Evolutionary conservation across 2,329 filamentous ascomycete species (phyloP).

Genomic region (Cladosporium halotolerans): DNA sequence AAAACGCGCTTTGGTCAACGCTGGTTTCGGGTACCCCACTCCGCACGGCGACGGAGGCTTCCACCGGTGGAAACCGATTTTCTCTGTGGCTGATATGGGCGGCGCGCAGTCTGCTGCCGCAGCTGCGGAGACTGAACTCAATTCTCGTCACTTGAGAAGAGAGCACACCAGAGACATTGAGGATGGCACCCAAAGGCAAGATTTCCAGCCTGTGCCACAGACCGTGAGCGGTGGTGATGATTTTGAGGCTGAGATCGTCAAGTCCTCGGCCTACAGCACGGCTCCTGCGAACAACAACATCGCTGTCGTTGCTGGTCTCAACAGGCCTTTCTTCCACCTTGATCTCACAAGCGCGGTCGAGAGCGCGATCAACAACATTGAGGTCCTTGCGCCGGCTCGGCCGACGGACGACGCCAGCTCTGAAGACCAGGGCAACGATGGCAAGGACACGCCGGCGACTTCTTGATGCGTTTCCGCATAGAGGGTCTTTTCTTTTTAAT

Average conservation of each 20-base stretch:
- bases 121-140: conserved; percentile 57
- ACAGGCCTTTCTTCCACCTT: conserved; percentile 87
- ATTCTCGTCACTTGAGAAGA: conserved; percentile 41
- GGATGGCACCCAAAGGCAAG: conserved; percentile 17
- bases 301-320: conserved; percentile 75
- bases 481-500: neutral
- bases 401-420: neutral
- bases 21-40: conserved; percentile 80
- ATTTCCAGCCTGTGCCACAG: conserved; percentile 20
- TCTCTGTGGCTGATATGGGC: conserved; percentile 82
- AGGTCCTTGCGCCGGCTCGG: conserved; percentile 30
- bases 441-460: neutral
- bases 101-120: conserved; percentile 64
- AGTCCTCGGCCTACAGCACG: conserved; percentile 44
- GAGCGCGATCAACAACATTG: conserved; percentile 74
- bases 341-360: conserved; percentile 86
- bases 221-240: conserved; percentile 16
- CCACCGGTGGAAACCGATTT: conserved; percentile 86
- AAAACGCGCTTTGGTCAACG: conserved; percentile 78
- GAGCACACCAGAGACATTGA: conserved; percentile 29
- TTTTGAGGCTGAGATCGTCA: conserved; percentile 41
- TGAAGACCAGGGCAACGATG: neutral
- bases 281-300: conserved; percentile 30
- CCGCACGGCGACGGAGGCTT: conserved; percentile 44
- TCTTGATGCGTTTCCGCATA: neutral